Conservation (phyloP, 2,329 filamentous ascomycete genomes). For the Exophiala mesophila region DNA sequence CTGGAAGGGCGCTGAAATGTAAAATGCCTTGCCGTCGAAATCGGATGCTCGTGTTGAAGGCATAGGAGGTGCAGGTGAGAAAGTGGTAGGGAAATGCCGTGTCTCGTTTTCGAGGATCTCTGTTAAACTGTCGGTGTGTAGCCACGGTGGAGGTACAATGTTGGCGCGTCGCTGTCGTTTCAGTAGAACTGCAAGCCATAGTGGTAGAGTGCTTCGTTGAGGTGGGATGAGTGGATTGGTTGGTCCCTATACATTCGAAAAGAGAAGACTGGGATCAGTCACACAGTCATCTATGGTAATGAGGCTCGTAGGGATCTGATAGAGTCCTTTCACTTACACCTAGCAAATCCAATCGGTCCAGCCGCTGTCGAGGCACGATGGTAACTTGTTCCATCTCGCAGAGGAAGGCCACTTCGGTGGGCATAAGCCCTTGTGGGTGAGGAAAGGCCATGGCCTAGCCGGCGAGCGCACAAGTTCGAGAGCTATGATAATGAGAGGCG, state of each 20-base stretch:
- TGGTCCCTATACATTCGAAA: conserved; percentile 59
- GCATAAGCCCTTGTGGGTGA: conserved; percentile 64
- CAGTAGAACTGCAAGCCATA: conserved; percentile 92
- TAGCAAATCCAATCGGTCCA: conserved; percentile 79
- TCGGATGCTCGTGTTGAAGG: conserved; percentile 29
- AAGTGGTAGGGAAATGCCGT: conserved; percentile 62
- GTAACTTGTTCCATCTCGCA: conserved; percentile 98
- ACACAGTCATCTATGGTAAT: too few relatives aligned
- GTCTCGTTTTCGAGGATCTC: conserved; percentile 79
- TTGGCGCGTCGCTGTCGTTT: conserved; percentile 93
- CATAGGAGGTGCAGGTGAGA: conserved; percentile 68
- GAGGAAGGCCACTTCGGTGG: conserved; percentile 84
- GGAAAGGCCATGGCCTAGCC: conserved; percentile 58
- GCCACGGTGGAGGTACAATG: conserved; percentile 86
- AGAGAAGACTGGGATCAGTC: too few relatives aligned
- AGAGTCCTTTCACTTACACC: conserved; percentile 66
- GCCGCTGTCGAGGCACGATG: conserved; percentile 80
- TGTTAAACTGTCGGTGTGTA: conserved; percentile 68
- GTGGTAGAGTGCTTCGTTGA: conserved; percentile 69
- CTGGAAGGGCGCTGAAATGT: conserved; percentile 67
- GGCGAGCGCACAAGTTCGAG: too few relatives aligned
- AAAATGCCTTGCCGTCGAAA: conserved; percentile 38
- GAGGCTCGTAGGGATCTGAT: too few relatives aligned
- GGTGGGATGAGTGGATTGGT: conserved; percentile 75
- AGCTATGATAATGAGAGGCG: too few relatives aligned